Percentiles rank a stretch among this genome's conserved stretches.
These are phyloP conservation scores for Wickerhamiella musiphila DNA, from an alignment of 805 yeast species.

Conservation along the genomic window DNA sequence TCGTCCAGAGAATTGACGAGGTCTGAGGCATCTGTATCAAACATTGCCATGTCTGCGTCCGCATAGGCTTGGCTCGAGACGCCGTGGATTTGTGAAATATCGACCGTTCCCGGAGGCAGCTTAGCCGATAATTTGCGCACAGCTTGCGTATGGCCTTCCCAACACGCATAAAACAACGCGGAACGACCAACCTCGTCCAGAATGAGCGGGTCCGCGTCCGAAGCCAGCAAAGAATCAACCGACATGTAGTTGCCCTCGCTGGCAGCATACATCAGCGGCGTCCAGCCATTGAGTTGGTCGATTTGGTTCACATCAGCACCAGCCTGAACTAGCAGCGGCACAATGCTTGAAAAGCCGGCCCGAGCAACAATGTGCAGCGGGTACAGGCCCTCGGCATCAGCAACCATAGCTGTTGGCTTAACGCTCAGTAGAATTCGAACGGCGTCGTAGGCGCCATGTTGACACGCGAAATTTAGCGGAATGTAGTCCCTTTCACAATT, in stretches of 20 bases:
- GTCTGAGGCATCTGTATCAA: background rate
- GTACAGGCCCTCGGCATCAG: constrained; percentile 70
- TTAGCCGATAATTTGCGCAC: constrained; percentile 43
- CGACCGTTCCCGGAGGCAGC: constrained; percentile 9
- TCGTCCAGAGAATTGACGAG: constrained; percentile 8
- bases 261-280: constrained; percentile 82
- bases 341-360: constrained; percentile 55
- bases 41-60: background rate
- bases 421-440: constrained; percentile 42
- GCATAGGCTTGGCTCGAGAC: background rate
- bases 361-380: constrained; percentile 83
- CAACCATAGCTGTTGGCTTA: constrained; percentile 26
- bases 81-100: constrained; percentile 6
- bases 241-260: constrained; percentile 64
- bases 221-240: constrained; percentile 49
- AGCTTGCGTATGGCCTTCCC: constrained; percentile 85
- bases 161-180: constrained; percentile 77
- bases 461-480: constrained; percentile 70
- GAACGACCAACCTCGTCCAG: constrained; percentile 66
- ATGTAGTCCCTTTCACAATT: constrained; percentile 30
- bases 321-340: constrained; percentile 43
- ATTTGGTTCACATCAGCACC: constrained; percentile 49
- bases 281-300: constrained; percentile 84
- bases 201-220: constrained; percentile 51
- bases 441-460: constrained; percentile 56